Conservation (phyloP, 2,329 filamentous ascomycete species). For the Neoarthrinium moseri region DNA sequence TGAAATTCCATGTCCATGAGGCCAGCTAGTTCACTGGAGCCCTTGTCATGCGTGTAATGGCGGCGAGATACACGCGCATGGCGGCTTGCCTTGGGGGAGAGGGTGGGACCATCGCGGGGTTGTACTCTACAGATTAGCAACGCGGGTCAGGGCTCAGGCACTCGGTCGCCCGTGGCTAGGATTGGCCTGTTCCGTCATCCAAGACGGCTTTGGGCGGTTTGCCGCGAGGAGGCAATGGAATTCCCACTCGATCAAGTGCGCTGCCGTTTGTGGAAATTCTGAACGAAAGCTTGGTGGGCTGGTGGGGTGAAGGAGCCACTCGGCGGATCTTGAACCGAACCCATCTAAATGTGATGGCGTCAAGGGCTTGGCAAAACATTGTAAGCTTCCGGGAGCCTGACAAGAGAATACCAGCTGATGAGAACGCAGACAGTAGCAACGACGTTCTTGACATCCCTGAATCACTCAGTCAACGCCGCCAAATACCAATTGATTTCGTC, state of each 20-base stretch:
- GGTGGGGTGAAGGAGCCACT: no score
- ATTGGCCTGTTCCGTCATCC: slow-evolving; percentile 3
- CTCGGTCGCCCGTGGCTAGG: background rate
- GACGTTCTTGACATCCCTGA: no score
- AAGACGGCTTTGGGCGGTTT: slow-evolving; percentile 1
- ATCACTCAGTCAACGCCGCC: no score
- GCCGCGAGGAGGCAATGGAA: background rate
- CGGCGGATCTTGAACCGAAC: no score
- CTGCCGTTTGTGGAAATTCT: slow-evolving; percentile 14
- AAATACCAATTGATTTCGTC: no score
- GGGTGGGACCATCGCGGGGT: background rate
- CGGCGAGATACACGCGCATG: no score
- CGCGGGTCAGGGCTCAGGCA: background rate
- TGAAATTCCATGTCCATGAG: background rate
- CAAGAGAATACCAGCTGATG: no score
- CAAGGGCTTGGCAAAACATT: no score
- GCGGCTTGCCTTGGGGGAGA: background rate
- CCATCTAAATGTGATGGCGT: no score
- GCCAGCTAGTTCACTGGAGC: background rate
- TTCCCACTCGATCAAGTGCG: background rate
- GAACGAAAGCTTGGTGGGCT: slow-evolving; percentile 8
- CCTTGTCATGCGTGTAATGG: no score
- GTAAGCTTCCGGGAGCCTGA: no score
- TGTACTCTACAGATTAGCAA: background rate
- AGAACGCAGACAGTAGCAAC: no score